phyloP scores from a whole-genome alignment of 495 filamentous ascomycete species.

The Penicillium herquei region DNA sequence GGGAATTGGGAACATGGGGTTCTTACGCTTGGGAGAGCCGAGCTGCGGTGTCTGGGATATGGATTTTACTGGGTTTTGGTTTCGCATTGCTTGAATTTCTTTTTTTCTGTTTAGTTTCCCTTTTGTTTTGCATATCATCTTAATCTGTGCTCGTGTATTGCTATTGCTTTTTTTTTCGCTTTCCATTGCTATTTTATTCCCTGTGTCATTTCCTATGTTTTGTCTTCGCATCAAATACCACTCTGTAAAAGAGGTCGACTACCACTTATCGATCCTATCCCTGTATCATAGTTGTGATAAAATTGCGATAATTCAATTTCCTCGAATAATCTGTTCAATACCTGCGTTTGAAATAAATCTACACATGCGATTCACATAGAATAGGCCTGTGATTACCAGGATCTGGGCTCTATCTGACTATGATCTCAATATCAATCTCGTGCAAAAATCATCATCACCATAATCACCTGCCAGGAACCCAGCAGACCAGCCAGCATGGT shows the following conservation, averaged over 20 bases:
- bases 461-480: too few species aligned
- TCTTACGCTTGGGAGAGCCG: constrained; percentile 11
- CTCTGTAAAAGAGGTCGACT: constrained; percentile 14
- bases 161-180: constrained; percentile 1
- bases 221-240: constrained; percentile 19
- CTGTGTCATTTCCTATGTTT: constrained; percentile 8
- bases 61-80: constrained; percentile 5
- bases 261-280: constrained; percentile 5
- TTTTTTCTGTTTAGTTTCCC: constrained; percentile 12
- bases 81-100: constrained; percentile 8
- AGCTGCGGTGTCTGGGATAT: constrained; percentile 23
- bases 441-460: too few species aligned
- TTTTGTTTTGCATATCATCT: constrained; percentile 6
- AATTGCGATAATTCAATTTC: background rate
- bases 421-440: too few species aligned
- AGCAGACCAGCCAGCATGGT: too few species aligned
- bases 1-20: constrained; percentile 14
- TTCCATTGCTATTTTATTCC: background rate
- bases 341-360: too few species aligned
- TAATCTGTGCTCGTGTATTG: constrained; percentile 7
- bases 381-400: too few species aligned
- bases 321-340: too few species aligned
- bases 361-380: background rate
- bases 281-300: constrained; percentile 10
- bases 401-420: too few species aligned